Evolutionary conservation across 2,329 filamentous ascomycete genomes (phyloP), one percentile per base, ranked within the genome.

Genomic region (Cladosporium phlei): DNA sequence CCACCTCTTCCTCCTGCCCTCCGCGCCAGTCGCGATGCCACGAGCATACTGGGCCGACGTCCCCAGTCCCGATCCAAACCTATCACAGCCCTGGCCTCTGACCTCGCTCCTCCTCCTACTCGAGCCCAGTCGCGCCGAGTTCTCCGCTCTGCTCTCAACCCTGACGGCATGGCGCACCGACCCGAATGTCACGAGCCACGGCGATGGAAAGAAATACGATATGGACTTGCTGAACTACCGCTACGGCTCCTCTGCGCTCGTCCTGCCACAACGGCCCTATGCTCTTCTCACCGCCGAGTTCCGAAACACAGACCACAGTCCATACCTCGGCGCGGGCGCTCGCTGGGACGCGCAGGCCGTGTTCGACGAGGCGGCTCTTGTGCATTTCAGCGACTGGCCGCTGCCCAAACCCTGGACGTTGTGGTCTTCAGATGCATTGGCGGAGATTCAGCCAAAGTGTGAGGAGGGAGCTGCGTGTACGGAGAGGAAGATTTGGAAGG

Each of bases 361-460:
- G 1, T 69, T 77, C 45, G 71, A 71, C 11, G 79, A 84, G 55
- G 77, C 79, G 8, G 84, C 83, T 53, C 70, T 82, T 3, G 67
- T 86, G 1, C 82, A 86, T 60, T 86, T 86, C 59, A 83, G 79
- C 8, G 83, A 86, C 56, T 83, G 78, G 78, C 83, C 83, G 1
- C 55, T 85, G 11, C 80, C 81, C 0, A 86, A 86, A 55, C 77
- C 77, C 2, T 80, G 77, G 77, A 65, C 78, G 38, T 67, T 72
- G 66, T 71, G 67, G 66, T 64, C 68, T 10, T 43, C 59, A 11
- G 62, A 69, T 21, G 63, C 66, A 14, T 52, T 71, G 2, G 59
- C 60, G 38, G 67, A 72, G 47, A 65, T 72, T 52, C 69, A 72
- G 60, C 72, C 72, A 1, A 65, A 69, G 47, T 75, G 72, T 39